Evolutionary conservation across 108 stramenopile species (phyloP).

Genomic region (Skeletonema marinoi): DNA sequence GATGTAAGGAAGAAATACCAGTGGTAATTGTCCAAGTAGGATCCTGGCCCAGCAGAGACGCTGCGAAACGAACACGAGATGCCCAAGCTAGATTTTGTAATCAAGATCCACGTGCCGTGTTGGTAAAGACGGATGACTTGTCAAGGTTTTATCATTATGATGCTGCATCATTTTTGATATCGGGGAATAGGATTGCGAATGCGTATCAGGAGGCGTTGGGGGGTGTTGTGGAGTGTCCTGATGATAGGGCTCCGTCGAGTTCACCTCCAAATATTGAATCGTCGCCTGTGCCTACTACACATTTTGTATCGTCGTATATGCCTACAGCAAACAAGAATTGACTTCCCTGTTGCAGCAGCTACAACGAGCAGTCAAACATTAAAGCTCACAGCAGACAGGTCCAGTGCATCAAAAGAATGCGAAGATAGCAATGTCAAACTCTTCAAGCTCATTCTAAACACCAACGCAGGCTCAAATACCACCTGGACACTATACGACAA

Average conservation of each 20-base stretch:
- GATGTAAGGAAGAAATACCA: conserved; percentile 19
- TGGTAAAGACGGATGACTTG: conserved; percentile 4
- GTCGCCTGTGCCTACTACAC: no score
- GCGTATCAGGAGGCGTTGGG: conserved; percentile 6
- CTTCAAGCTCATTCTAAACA: no score
- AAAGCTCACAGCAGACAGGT: no score
- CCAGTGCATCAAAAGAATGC: no score
- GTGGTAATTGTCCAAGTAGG: conserved; percentile 1
- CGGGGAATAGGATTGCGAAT: conserved; percentile 5
- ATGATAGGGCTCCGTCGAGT: background rate
- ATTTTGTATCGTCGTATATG: no score
- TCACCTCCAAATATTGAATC: no score
- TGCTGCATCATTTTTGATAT: conserved; percentile 11
- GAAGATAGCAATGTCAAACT: no score
- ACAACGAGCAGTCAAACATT: no score
- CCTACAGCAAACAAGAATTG: no score
- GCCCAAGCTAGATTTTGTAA: conserved; percentile 10
- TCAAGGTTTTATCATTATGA: conserved; percentile 15
- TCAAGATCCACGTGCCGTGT: conserved; percentile 1
- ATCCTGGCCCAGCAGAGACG: background rate
- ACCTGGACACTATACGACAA: no score
- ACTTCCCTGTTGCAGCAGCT: no score
- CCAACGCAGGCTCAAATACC: no score
- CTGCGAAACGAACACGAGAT: conserved; percentile 1
- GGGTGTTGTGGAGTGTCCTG: background rate